A percentile compares a stretch with the other conserved stretches of the same genome.
Evolutionary conservation across 805 yeast species (phyloP).

Genomic region (Monosporozyma unispora): DNA sequence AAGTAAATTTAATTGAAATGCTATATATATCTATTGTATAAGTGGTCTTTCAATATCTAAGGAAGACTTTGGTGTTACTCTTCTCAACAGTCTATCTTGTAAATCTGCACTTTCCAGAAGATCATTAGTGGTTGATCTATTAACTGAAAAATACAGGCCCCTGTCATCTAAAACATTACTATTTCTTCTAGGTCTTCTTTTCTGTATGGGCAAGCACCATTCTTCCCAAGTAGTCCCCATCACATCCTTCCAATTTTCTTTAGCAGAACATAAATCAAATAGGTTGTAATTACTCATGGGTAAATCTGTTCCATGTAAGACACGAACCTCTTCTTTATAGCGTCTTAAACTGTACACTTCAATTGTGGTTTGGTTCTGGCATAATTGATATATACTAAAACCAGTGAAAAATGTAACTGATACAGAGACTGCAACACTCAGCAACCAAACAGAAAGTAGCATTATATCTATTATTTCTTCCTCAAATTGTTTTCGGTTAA

Average conservation of each 20-base stretch:
- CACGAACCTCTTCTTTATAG: constrained; percentile 33
- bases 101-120: constrained; percentile 30
- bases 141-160: constrained; percentile 43
- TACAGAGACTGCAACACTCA: constrained; percentile 44
- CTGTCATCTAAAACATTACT: constrained; percentile 18
- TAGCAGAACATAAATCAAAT: constrained; percentile 58
- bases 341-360: constrained; percentile 58
- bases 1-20: not conserved
- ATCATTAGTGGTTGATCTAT: constrained; percentile 32
- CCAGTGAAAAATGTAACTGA: constrained; percentile 50
- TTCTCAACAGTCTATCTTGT: constrained; percentile 24
- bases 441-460: constrained; percentile 49
- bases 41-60: constrained; percentile 9
- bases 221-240: constrained; percentile 62
- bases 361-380: constrained; percentile 67
- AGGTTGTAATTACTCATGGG: constrained; percentile 46
- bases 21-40: not conserved
- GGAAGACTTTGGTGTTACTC: constrained; percentile 27
- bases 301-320: constrained; percentile 25
- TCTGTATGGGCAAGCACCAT: constrained; percentile 62
- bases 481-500: constrained; percentile 34
- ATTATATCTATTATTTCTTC: constrained; percentile 44
- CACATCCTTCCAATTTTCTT: constrained; percentile 52
- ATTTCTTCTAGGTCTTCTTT: constrained; percentile 9
- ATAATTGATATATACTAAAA: constrained; percentile 50